These are phyloP conservation scores for Yarrowia phangngaensis DNA, from an alignment of 805 yeast species.

Conservation along the genomic window DNA sequence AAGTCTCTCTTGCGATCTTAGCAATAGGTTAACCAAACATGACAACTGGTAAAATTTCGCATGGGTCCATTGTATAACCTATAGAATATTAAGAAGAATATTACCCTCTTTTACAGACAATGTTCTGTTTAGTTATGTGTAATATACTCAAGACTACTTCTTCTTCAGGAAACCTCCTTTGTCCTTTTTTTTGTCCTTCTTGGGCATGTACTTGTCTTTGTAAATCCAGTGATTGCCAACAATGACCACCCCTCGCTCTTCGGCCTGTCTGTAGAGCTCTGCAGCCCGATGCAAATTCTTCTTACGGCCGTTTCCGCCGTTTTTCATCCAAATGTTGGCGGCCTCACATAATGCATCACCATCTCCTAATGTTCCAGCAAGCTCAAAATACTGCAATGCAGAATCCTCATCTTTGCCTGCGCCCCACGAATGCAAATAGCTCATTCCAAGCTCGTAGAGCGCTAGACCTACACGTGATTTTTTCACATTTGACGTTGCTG, in stretches of 20 bases:
- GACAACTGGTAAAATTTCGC: no score
- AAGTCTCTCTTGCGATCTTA: no score
- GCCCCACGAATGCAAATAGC: constrained; percentile 57
- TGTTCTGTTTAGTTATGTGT: no score
- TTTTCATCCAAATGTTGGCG: constrained; percentile 62
- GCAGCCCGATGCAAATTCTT: constrained; percentile 62
- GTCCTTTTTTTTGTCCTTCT: constrained; percentile 31
- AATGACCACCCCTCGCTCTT: constrained; percentile 54
- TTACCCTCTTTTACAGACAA: no score
- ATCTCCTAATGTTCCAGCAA: constrained; percentile 64
- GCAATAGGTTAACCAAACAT: no score
- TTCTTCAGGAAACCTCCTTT: constrained; percentile 26
- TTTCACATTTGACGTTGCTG: constrained; percentile 25
- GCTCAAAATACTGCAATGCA: constrained; percentile 58
- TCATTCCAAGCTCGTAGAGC: constrained; percentile 59
- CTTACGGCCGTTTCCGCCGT: constrained; percentile 49
- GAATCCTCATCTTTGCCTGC: constrained; percentile 49
- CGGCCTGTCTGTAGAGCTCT: constrained; percentile 65
- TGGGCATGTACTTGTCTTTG: constrained; percentile 56
- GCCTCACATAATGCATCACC: constrained; percentile 65
- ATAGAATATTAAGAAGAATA: no score
- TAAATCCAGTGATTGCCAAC: constrained; percentile 74
- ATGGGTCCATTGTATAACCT: no score
- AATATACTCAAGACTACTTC: constrained; percentile 29
- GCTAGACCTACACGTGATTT: constrained; percentile 40